Evolutionary conservation across 305 asterid genomes (phyloP).

Genomic region (Fraxinus velutina): DNA sequence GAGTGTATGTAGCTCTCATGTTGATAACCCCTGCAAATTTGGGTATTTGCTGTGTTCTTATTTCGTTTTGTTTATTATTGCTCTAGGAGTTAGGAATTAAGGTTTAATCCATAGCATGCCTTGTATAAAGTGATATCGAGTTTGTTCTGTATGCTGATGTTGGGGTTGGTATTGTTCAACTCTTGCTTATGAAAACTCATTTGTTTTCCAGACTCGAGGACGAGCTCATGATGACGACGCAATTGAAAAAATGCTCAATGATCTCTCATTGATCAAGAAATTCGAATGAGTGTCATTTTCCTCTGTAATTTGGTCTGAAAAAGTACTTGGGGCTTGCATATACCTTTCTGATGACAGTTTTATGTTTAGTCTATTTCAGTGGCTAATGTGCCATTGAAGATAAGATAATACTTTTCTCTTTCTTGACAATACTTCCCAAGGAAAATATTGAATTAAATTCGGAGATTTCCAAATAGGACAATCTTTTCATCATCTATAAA

Average conservation of each 20-base stretch:
- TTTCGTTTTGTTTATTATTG: background rate
- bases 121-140: background rate
- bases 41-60: background rate
- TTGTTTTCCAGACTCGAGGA: conserved; percentile 57
- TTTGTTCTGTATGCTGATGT: background rate
- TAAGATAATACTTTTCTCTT: background rate
- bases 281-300: conserved; percentile 42
- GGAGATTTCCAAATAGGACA: background rate
- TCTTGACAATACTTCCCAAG: background rate
- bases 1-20: background rate
- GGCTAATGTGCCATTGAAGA: background rate
- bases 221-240: conserved; percentile 78
- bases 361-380: background rate
- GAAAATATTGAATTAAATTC: background rate
- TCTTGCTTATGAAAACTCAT: background rate
- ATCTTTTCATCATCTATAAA: background rate
- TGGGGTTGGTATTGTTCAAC: background rate
- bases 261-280: conserved; percentile 70
- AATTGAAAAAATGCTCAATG: conserved; percentile 74
- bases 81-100: background rate
- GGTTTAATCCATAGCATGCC: background rate
- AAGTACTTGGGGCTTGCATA: background rate
- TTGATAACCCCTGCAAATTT: background rate
- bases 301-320: background rate
- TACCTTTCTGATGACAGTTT: background rate